These are phyloP conservation scores for Ophiostoma sp. DNA, from an alignment of 2,329 filamentous ascomycete genomes.

Conservation along the genomic window DNA sequence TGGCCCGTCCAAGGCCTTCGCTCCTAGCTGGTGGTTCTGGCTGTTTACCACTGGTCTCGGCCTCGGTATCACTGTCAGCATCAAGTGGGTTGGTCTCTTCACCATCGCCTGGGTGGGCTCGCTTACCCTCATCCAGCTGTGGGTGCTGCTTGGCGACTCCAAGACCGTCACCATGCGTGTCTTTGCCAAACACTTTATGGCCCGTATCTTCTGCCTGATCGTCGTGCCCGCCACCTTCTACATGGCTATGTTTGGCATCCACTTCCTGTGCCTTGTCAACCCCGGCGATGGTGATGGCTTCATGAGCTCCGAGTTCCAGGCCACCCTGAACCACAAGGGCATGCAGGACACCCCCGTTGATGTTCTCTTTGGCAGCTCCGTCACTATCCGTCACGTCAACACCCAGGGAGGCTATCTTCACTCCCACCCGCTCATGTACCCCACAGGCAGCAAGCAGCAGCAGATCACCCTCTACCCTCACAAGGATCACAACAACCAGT, in stretches of 20 bases:
- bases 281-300: conserved; percentile 97
- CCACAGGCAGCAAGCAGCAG: conserved; percentile 94
- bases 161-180: conserved; percentile 78
- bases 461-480: conserved; percentile 97
- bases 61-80: conserved; percentile 83
- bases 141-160: conserved; percentile 86
- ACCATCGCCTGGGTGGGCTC: conserved; percentile 96
- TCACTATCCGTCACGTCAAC: conserved; percentile 87
- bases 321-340: conserved; percentile 89
- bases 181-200: conserved; percentile 91
- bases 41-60: conserved; percentile 78
- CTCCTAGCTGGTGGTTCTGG: conserved; percentile 97
- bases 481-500: conserved; percentile 98
- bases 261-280: conserved; percentile 89
- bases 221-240: conserved; percentile 86
- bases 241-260: conserved; percentile 93
- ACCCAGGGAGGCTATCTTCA: conserved; percentile 97
- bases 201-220: conserved; percentile 85
- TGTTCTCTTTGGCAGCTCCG: conserved; percentile 79
- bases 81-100: conserved; percentile 98
- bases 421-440: conserved; percentile 96
- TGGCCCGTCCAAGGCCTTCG: conserved; percentile 81
- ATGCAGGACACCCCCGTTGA: conserved; percentile 96
- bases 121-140: conserved; percentile 86
- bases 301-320: conserved; percentile 99